Evolutionary conservation across 179 eudicot genomes (phyloP).

Genomic region (Pouteria campechiana): DNA sequence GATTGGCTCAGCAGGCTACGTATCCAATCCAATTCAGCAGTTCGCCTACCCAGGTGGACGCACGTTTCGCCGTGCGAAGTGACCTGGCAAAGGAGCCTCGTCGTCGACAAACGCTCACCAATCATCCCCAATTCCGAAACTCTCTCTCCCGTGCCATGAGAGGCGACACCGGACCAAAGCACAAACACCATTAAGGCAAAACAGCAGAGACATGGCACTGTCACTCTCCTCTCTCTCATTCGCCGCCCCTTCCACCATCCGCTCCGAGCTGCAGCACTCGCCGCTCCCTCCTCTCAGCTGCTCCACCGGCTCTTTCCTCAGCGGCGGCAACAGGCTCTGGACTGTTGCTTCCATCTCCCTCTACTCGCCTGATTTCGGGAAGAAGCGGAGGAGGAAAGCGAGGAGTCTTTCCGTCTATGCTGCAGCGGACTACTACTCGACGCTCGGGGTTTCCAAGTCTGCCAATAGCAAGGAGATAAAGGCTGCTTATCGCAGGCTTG

Average conservation of each 20-base stretch:
- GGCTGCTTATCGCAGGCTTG: conserved; percentile 86
- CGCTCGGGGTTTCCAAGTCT: conserved; percentile 66
- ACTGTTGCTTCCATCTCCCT: conserved; percentile 12
- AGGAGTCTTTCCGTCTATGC: conserved; percentile 30
- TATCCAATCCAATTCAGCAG: too few relatives aligned
- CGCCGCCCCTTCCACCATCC: conserved; percentile 2
- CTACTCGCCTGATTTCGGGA: conserved; percentile 8
- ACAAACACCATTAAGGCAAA: too few relatives aligned
- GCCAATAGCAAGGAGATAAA: conserved; percentile 70
- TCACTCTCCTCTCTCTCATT: conserved; percentile 10
- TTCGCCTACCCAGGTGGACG: too few relatives aligned
- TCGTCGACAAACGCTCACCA: too few relatives aligned
- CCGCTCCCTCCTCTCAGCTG: conserved; percentile 7
- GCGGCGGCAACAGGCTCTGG: conserved; percentile 17
- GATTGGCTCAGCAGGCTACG: too few relatives aligned
- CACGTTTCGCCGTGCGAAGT: too few relatives aligned
- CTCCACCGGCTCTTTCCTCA: conserved; percentile 21
- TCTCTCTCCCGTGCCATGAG: too few relatives aligned
- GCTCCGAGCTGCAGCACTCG: too few relatives aligned
- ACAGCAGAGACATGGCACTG: conserved; percentile 4
- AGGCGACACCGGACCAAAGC: too few relatives aligned
- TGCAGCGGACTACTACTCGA: conserved; percentile 70
- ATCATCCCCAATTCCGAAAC: too few relatives aligned
- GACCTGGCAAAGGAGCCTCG: too few relatives aligned
- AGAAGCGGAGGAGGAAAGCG: conserved; percentile 15